Evolutionary conservation across 768 basidiomycete genomes (phyloP).

Genomic region (Boletus pseudopeckii): DNA sequence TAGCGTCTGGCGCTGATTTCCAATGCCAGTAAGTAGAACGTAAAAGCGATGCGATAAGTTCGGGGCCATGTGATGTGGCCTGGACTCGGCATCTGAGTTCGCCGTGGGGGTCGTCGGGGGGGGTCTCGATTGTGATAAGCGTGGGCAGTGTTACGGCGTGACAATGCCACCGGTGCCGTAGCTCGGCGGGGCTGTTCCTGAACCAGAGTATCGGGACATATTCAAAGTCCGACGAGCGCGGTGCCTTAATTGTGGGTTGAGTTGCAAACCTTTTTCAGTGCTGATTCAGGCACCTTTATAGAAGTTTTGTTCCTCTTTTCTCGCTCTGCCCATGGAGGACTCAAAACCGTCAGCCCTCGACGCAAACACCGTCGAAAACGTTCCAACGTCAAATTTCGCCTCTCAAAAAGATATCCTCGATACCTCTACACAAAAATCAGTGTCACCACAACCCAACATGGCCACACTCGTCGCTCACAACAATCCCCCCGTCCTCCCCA

Average conservation of each 20-base stretch:
- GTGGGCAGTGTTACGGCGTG: conserved; percentile 20
- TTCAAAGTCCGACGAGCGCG: conserved; percentile 33
- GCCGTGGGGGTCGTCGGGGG: conserved; percentile 20
- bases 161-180: conserved; percentile 33
- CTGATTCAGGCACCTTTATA: conserved; percentile 34
- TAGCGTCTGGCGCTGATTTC: no score
- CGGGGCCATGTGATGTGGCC: no score
- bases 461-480: conserved; percentile 32
- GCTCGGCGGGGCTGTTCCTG: conserved; percentile 35
- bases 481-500: conserved; percentile 19
- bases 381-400: conserved; percentile 2
- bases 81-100: no score
- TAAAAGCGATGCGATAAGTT: no score
- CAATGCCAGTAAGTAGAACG: no score
- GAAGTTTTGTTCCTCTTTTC: conserved; percentile 34
- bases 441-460: conserved; percentile 26
- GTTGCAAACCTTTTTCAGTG: conserved; percentile 29
- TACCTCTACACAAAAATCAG: no score
- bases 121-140: conserved; percentile 20
- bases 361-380: conserved; percentile 12
- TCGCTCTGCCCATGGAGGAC: conserved; percentile 33
- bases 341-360: conserved; percentile 32
- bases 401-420: conserved; percentile 4
- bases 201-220: conserved; percentile 18
- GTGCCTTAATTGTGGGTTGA: conserved; percentile 36